phyloP scores from a whole-genome alignment of 1,284 basidiomycete genomes.

The Heterobasidion parviporum region DNA sequence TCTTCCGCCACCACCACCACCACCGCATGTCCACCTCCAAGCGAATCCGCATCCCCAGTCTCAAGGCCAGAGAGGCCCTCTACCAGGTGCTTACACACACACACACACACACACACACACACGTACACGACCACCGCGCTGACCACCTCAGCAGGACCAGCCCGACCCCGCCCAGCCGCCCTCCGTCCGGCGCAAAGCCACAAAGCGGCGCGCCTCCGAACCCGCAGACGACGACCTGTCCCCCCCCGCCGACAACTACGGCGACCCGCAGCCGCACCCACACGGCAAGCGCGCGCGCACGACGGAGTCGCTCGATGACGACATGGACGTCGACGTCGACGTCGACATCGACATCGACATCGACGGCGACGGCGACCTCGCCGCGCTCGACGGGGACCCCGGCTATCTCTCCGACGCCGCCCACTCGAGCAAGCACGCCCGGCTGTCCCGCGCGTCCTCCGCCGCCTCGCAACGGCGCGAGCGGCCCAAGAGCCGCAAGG shows the following conservation, averaged over 20 bases:
- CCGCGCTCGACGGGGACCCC: background rate
- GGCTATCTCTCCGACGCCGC: background rate
- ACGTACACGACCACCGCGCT: no score
- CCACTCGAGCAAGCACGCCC: background rate
- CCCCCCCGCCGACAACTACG: no score
- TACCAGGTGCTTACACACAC: background rate
- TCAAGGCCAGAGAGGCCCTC: background rate
- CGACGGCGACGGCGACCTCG: conserved; percentile 9
- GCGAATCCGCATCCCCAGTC: background rate
- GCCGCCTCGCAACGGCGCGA: conserved; percentile 7
- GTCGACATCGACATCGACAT: no score
- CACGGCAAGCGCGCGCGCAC: conserved; percentile 11
- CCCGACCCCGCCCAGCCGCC: background rate
- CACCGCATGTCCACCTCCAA: background rate
- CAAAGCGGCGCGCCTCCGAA: conserved; percentile 8
- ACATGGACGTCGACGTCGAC: conserved; percentile 18
- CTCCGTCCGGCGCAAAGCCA: conserved; percentile 9
- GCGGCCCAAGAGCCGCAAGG: background rate
- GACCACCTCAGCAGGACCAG: no score
- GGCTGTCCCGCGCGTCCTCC: conserved; percentile 3
- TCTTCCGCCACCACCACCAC: background rate
- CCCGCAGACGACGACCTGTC: conserved; percentile 3
- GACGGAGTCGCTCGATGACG: conserved; percentile 9
- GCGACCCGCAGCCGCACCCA: background rate
- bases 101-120: no score